A percentile compares a stretch with the other conserved stretches of the same genome.
Conservation (phyloP, 2,329 filamentous ascomycete species). For the Penicillium corylophilum region DNA sequence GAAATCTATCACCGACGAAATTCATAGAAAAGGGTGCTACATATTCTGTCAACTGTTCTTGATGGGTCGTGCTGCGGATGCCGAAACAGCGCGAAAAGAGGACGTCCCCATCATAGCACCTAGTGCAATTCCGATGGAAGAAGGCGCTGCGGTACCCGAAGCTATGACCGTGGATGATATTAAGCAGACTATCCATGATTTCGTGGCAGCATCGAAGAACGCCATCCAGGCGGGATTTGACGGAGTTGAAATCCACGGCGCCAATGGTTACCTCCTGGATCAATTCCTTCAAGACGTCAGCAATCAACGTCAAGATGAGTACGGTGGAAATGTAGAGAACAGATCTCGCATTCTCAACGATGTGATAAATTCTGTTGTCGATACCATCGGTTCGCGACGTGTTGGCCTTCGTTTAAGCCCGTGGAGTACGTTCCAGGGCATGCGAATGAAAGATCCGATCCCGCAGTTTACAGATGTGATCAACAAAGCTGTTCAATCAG, state of each 20-base stretch:
- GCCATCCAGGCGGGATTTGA: slow-evolving; percentile 56
- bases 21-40: slow-evolving; percentile 60
- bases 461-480: slow-evolving; percentile 62
- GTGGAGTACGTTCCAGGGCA: slow-evolving; percentile 35
- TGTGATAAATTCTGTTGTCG: slow-evolving; percentile 44
- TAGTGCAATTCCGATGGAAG: slow-evolving; percentile 42
- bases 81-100: slow-evolving; percentile 21
- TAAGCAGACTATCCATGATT: slow-evolving; percentile 38
- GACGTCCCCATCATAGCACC: slow-evolving; percentile 27
- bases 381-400: slow-evolving; percentile 43
- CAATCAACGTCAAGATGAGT: slow-evolving; percentile 50
- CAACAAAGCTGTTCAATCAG: slow-evolving; percentile 48
- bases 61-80: slow-evolving; percentile 55
- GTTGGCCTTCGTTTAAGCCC: slow-evolving; percentile 46
- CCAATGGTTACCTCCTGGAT: slow-evolving; percentile 51
- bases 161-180: slow-evolving; percentile 43
- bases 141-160: slow-evolving; percentile 29
- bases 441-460: slow-evolving; percentile 61
- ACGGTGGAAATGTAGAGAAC: slow-evolving; percentile 51
- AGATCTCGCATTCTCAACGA: slow-evolving; percentile 55
- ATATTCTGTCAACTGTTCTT: slow-evolving; percentile 63
- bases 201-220: slow-evolving; percentile 44
- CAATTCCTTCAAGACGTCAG: slow-evolving; percentile 49
- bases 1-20: slow-evolving; percentile 59
- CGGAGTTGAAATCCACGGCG: slow-evolving; percentile 50